Evolutionary conservation across 73 alveolate genomes (phyloP).

Genomic region (Tetrahymena borealis): DNA sequence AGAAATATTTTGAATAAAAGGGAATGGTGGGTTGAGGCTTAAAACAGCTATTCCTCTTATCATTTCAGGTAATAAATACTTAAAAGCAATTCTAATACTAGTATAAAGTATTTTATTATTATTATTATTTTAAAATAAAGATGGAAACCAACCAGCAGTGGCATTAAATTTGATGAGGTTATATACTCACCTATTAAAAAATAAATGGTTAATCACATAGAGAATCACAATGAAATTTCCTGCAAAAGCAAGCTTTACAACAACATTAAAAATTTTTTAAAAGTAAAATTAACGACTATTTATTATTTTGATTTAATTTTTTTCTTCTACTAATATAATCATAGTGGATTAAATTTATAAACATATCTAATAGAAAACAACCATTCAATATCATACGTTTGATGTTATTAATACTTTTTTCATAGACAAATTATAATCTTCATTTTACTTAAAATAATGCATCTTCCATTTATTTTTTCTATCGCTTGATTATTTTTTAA

Average conservation of each 20-base stretch:
- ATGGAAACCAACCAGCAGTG: slow-evolving; percentile 2
- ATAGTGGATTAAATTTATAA: neutral
- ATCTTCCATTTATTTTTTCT: too few species aligned
- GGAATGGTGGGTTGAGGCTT: neutral
- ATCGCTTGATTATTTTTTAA: too few species aligned
- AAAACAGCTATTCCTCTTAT: neutral
- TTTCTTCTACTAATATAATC: neutral
- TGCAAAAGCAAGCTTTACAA: neutral
- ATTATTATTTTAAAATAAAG: too few species aligned
- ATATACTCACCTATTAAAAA: neutral
- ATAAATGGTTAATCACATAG: neutral
- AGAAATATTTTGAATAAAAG: neutral
- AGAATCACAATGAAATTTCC: neutral
- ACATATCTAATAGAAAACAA: too few species aligned
- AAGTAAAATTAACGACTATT: neutral
- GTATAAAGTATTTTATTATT: neutral
- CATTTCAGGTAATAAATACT: neutral
- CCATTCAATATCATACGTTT: too few species aligned
- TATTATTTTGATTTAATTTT: neutral
- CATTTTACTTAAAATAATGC: too few species aligned
- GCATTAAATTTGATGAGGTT: neutral
- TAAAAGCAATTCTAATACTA: neutral
- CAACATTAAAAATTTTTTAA: neutral
- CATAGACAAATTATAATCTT: too few species aligned
- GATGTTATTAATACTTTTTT: too few species aligned